These are phyloP conservation scores for Phalaenopsis hybrid DNA, from an alignment of 116 monocot species.

Conservation along the genomic window DNA sequence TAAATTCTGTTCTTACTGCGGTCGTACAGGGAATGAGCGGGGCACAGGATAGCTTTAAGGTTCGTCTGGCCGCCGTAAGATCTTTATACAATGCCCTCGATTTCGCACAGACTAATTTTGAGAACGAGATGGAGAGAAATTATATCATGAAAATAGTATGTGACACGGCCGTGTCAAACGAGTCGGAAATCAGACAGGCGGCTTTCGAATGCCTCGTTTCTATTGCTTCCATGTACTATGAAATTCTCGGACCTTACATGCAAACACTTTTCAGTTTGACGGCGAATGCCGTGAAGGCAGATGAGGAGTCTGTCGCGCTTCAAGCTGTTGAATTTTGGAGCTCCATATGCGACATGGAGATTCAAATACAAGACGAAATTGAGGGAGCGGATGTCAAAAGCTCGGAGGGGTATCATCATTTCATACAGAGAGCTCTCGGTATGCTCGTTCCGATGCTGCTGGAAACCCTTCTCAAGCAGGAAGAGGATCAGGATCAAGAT, in stretches of 20 bases:
- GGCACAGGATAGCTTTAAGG: slow-evolving; percentile 35
- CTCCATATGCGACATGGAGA: slow-evolving; percentile 87
- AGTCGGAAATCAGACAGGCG: slow-evolving; percentile 58
- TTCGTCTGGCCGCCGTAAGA: slow-evolving; percentile 61
- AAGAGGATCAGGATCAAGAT: slow-evolving; percentile 86
- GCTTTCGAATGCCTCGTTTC: slow-evolving; percentile 81
- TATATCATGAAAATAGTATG: slow-evolving; percentile 78
- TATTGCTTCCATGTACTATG: slow-evolving; percentile 71
- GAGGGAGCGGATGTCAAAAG: slow-evolving; percentile 19
- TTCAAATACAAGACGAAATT: slow-evolving; percentile 63
- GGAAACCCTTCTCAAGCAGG: slow-evolving; percentile 74
- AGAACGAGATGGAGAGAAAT: slow-evolving; percentile 75
- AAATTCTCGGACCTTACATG: slow-evolving; percentile 68
- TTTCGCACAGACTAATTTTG: slow-evolving; percentile 80
- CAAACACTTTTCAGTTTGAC: slow-evolving; percentile 57
- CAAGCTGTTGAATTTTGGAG: slow-evolving; percentile 94
- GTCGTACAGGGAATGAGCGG: slow-evolving; percentile 85
- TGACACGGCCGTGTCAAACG: slow-evolving; percentile 65
- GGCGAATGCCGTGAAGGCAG: slow-evolving; percentile 59
- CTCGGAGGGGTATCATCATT: slow-evolving; percentile 13
- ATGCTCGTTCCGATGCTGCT: slow-evolving; percentile 63
- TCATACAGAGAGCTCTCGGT: slow-evolving; percentile 50
- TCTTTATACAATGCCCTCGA: slow-evolving; percentile 83
- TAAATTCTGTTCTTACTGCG: slow-evolving; percentile 72
- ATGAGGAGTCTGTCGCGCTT: slow-evolving; percentile 73